phyloP scores from a whole-genome alignment of 2,329 filamentous ascomycete species.

The Alternaria alternata region DNA sequence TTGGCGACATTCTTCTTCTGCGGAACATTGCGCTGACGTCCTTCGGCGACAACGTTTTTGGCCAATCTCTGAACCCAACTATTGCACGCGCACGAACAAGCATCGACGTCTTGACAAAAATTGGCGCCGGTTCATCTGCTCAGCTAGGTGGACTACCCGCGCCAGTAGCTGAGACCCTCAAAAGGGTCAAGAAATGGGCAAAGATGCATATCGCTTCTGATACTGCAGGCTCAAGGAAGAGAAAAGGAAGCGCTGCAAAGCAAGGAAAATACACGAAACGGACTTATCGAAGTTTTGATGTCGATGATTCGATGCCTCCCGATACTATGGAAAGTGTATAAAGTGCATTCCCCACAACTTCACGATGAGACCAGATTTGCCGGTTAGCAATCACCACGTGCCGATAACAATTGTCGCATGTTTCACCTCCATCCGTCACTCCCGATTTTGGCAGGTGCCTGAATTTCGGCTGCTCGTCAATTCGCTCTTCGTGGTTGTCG shows the following conservation, averaged over 20 bases:
- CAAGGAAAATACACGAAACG: constrained; percentile 22
- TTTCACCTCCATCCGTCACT: neutral
- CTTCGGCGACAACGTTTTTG: constrained; percentile 81
- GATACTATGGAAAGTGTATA: constrained; percentile 42
- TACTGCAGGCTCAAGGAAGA: constrained; percentile 24
- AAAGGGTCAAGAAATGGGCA: constrained; percentile 77
- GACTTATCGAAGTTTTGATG: constrained; percentile 6
- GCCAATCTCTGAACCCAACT: constrained; percentile 77
- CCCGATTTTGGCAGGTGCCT: constrained; percentile 14
- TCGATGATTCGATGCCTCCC: constrained; percentile 39
- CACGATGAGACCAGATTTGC: neutral
- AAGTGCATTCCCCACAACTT: constrained; percentile 3
- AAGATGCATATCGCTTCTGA: constrained; percentile 68
- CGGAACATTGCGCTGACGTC: constrained; percentile 80
- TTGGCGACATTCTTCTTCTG: constrained; percentile 80
- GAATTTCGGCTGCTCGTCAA: constrained; percentile 36
- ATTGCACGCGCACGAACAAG: constrained; percentile 72
- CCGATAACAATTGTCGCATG: neutral
- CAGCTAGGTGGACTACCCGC: constrained; percentile 49
- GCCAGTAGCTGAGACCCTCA: constrained; percentile 69
- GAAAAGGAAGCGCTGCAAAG: constrained; percentile 22
- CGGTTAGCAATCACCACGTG: constrained; percentile 10
- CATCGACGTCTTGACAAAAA: constrained; percentile 71
- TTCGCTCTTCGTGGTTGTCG: constrained; percentile 16
- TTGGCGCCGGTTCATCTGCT: constrained; percentile 60